Evolutionary conservation across 495 filamentous ascomycete genomes (phyloP).

Genomic region (Podospora didyma): DNA sequence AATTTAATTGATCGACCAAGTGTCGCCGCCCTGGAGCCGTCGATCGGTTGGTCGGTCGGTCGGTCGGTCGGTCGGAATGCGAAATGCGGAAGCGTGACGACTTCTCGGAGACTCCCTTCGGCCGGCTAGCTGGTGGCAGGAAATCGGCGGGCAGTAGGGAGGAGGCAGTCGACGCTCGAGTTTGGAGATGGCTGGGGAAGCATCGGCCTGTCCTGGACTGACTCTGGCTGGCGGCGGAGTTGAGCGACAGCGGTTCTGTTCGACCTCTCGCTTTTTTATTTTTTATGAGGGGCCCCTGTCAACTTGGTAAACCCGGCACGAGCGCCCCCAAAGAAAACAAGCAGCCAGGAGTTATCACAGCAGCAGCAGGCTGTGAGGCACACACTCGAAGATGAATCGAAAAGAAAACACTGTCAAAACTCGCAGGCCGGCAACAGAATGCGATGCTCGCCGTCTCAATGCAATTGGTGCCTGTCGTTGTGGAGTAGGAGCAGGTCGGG

Average conservation of each 20-base stretch:
- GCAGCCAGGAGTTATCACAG: background rate
- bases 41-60: background rate
- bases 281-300: slow-evolving; percentile 21
- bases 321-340: slow-evolving; percentile 7
- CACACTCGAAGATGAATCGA: too few species aligned
- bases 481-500: background rate
- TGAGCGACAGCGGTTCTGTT: slow-evolving; percentile 22
- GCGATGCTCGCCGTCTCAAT: background rate
- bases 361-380: too few species aligned
- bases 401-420: background rate
- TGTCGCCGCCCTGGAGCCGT: slow-evolving; percentile 8
- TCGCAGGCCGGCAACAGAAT: background rate
- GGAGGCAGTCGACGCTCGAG: slow-evolving; percentile 30
- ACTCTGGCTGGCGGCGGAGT: slow-evolving; percentile 18
- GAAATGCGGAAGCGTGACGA: background rate
- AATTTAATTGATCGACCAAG: slow-evolving; percentile 15
- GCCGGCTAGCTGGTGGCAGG: slow-evolving; percentile 7
- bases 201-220: slow-evolving; percentile 20
- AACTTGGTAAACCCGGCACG: slow-evolving; percentile 5
- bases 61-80: background rate
- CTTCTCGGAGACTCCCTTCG: slow-evolving; percentile 1
- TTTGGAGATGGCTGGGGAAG: slow-evolving; percentile 34
- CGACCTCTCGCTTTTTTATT: slow-evolving; percentile 31
- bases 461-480: background rate
- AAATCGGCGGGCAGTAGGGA: slow-evolving; percentile 13